Conservation (phyloP, 1,139 yeast genomes). For the Hanseniaspora gamundiae region DNA sequence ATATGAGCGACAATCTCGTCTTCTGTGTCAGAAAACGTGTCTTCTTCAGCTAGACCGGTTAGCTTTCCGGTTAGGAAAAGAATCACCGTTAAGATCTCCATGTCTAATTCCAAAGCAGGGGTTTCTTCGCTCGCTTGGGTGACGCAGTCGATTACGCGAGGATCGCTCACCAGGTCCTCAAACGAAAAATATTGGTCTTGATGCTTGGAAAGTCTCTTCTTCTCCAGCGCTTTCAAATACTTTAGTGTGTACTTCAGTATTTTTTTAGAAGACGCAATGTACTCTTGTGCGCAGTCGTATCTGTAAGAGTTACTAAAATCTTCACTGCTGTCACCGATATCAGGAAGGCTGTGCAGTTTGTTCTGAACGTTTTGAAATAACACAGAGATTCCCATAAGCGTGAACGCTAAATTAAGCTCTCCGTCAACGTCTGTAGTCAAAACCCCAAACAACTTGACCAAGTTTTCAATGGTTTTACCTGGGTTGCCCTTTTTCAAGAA, state of each 20-base stretch:
- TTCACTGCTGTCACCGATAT: background rate
- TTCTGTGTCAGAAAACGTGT: too few species aligned
- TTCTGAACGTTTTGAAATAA: background rate
- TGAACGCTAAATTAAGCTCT: background rate
- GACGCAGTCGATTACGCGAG: background rate
- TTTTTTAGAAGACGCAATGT: background rate
- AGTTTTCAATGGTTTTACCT: background rate
- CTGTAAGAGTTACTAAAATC: background rate
- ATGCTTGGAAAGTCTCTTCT: background rate
- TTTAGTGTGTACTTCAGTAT: background rate
- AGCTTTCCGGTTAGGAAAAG: too few species aligned
- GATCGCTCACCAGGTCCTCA: background rate
- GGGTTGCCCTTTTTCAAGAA: slow-evolving; percentile 26
- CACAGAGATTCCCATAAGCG: background rate
- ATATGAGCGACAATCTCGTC: too few species aligned
- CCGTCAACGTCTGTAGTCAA: background rate
- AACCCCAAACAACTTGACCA: background rate
- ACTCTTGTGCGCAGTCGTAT: background rate
- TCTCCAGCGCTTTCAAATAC: background rate
- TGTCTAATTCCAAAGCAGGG: background rate
- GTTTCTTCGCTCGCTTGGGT: background rate
- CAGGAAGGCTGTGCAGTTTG: background rate
- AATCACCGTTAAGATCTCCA: background rate
- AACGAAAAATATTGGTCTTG: background rate
- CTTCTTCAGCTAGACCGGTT: too few species aligned